phyloP scores from a whole-genome alignment of 768 basidiomycete genomes.

The Agrocybe praecox region DNA sequence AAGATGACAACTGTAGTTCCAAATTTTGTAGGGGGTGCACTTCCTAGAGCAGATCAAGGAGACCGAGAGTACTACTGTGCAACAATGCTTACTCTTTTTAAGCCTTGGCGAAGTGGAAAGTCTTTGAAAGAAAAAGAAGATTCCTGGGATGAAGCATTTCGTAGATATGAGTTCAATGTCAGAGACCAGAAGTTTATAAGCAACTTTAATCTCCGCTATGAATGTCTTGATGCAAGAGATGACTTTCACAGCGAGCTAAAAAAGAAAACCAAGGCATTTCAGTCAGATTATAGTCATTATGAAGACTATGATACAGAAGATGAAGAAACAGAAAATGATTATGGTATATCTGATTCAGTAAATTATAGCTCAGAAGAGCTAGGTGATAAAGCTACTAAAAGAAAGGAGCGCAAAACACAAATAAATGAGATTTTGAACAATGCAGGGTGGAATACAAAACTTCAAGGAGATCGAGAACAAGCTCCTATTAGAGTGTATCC shows the following conservation, averaged over 20 bases:
- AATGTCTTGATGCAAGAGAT: constrained; percentile 1
- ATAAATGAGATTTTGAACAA: too few species aligned
- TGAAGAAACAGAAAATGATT: too few species aligned
- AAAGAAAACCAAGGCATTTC: background rate
- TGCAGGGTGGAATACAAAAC: too few species aligned
- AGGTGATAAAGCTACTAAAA: too few species aligned
- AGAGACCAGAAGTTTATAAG: background rate
- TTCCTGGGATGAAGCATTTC: background rate
- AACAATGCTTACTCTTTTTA: constrained; percentile 26
- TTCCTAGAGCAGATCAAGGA: constrained; percentile 27
- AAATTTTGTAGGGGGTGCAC: constrained; percentile 25
- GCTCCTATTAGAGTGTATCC: too few species aligned
- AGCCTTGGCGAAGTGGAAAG: constrained; percentile 26
- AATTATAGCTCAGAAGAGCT: too few species aligned
- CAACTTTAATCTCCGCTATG: background rate
- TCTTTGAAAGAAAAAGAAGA: background rate
- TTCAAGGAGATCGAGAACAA: too few species aligned
- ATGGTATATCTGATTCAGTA: too few species aligned
- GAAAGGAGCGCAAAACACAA: too few species aligned
- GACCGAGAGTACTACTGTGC: constrained; percentile 33
- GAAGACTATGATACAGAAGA: too few species aligned
- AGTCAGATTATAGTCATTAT: too few species aligned
- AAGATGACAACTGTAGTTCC: constrained; percentile 12
- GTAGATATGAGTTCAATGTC: constrained; percentile 10
- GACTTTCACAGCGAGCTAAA: background rate